A percentile compares a stretch with the other conserved stretches of the same genome.
Conservation (phyloP, 2,329 filamentous ascomycete genomes). For the Didymosphaeria variabile region DNA sequence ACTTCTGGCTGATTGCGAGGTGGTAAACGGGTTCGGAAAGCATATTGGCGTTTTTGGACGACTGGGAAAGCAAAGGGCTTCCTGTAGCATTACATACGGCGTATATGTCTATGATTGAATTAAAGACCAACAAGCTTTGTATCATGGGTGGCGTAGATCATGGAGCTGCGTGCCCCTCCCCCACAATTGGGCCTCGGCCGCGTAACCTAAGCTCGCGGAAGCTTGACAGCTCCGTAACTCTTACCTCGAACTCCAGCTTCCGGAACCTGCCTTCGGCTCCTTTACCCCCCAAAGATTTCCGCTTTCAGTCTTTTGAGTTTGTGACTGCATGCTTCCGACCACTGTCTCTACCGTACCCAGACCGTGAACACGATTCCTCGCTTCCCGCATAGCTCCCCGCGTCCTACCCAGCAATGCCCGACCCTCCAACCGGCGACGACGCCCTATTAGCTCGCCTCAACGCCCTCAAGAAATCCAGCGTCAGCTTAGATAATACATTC, state of each 20-base stretch:
- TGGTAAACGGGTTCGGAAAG: conserved; percentile 54
- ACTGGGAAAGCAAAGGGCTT: neutral
- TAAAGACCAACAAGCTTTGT: neutral
- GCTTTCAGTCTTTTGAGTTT: neutral
- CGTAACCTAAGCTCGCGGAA: conserved; percentile 5
- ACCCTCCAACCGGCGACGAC: conserved; percentile 42
- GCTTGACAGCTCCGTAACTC: conserved; percentile 4
- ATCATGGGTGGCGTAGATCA: neutral
- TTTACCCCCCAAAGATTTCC: too few relatives aligned
- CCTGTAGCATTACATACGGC: conserved; percentile 8
- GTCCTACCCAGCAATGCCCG: conserved; percentile 23
- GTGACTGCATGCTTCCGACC: neutral
- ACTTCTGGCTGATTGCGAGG: conserved; percentile 71
- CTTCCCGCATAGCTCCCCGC: neutral
- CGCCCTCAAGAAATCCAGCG: conserved; percentile 56
- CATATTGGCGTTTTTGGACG: neutral
- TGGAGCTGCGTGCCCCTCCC: neutral
- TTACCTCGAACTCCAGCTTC: neutral
- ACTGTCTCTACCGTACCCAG: conserved; percentile 3
- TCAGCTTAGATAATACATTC: conserved; percentile 44
- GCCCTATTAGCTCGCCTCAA: conserved; percentile 59
- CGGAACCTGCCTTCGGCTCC: neutral
- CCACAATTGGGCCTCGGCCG: conserved; percentile 3
- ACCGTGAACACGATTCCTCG: neutral
- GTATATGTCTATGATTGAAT: neutral